phyloP scores from a whole-genome alignment of 495 filamentous ascomycete species.

The Sordaria brevicollis region DNA sequence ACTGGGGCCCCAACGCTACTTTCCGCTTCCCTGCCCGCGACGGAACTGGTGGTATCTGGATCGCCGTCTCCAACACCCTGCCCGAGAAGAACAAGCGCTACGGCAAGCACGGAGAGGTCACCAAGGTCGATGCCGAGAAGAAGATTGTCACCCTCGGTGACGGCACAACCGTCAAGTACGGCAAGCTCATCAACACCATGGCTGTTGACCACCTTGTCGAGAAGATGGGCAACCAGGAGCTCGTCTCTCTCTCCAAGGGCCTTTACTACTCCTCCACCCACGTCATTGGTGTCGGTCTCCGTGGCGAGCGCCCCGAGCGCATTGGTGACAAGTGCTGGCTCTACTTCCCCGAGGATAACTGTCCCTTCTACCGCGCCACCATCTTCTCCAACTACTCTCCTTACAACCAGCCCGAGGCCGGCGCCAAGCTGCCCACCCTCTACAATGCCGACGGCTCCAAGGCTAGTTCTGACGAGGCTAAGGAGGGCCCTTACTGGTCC shows the following conservation, averaged over 20 bases:
- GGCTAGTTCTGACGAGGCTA: constrained; percentile 52
- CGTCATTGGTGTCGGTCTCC: constrained; percentile 92
- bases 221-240: constrained; percentile 75
- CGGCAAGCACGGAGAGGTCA: constrained; percentile 74
- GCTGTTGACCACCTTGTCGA: constrained; percentile 83
- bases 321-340: constrained; percentile 99
- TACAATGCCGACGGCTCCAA: constrained; percentile 78
- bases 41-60: constrained; percentile 98
- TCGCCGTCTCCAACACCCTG: constrained; percentile 87
- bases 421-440: constrained; percentile 76
- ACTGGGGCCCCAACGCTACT: constrained; percentile 96
- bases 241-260: constrained; percentile 73
- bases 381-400: constrained; percentile 99
- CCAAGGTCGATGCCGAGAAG: constrained; percentile 71
- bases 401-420: constrained; percentile 82
- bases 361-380: constrained; percentile 98
- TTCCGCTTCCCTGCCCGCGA: constrained; percentile 97
- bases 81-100: constrained; percentile 86
- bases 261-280: constrained; percentile 97
- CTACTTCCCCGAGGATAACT: constrained; percentile 99
- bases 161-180: constrained; percentile 83
- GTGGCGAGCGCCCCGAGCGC: constrained; percentile 82
- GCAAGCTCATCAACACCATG: constrained; percentile 94
- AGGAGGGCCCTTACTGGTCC: constrained; percentile 96
- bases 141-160: constrained; percentile 76